Evolutionary conservation across 1,284 basidiomycete genomes (phyloP), one percentile per base, ranked within the genome.

Genomic region (Kwoniella shivajii): DNA sequence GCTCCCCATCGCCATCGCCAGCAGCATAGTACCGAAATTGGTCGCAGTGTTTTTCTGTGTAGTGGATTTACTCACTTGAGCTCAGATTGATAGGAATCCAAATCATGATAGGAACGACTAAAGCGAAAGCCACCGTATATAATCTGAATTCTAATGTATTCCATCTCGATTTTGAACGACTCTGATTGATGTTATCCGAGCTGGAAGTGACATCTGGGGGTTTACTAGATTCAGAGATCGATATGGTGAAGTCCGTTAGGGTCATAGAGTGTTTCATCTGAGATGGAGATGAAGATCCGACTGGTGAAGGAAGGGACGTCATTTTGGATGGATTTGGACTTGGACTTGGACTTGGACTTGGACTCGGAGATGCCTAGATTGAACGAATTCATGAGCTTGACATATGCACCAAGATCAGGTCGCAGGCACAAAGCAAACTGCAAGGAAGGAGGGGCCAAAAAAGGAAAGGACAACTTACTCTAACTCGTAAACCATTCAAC

Each of bases 31-130:
- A n/a, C n/a, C n/a, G n/a, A n/a, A n/a, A n/a, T n/a, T n/a, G n/a
- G n/a, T n/a, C n/a, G n/a, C n/a, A n/a, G n/a, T n/a, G n/a, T n/a
- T n/a, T n/a, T n/a, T n/a, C n/a, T n/a, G n/a, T n/a, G n/a, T n/a
- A n/a, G n/a, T n/a, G n/a, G n/a, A n/a, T n/a, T n/a, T 24, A 82
- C 87, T 77, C 77, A 91, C 92, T 67, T 54, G 80, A 81, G 69
- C 92, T 95, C 54, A 96, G 73, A n/a, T 79, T 78, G 27, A 90
- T 81, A 0, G 92, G 91, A 60, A 90, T 82, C 83, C 86, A 92
- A 4, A 85, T 79, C 88, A 98, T 90, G 54, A 86, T 69, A 0
- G 89, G 88, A 10, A 97, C 77, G 13, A 84, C 85, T 22, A 88
- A 50, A 14, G 80, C 72, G 36, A 87, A 85, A 1, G 87, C 80